phyloP scores from a whole-genome alignment of 192 early-diverging fungal genomes.

The Mortierella alpina region DNA sequence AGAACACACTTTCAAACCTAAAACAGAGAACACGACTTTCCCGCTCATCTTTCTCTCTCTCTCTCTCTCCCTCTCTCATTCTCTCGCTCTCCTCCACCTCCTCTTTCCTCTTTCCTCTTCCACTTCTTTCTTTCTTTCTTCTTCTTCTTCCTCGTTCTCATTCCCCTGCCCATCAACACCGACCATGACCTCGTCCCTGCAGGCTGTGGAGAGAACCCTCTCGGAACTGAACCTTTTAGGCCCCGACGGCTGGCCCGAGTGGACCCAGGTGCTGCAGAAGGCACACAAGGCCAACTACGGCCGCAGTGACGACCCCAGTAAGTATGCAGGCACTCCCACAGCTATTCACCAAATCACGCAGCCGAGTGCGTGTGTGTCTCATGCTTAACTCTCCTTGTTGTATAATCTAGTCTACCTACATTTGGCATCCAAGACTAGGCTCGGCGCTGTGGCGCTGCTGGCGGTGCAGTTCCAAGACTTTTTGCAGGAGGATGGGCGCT shows the following conservation, averaged over 20 bases:
- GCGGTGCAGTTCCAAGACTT: constrained; percentile 75
- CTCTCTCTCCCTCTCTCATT: neutral
- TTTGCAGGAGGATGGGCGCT: constrained; percentile 68
- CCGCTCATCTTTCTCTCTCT: neutral
- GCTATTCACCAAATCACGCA: neutral
- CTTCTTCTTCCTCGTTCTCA: neutral
- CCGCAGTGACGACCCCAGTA: constrained; percentile 50
- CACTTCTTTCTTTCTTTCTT: too few species aligned
- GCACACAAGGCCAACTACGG: constrained; percentile 42
- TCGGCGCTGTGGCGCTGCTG: constrained; percentile 64
- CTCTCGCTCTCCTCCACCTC: neutral
- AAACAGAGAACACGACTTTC: too few species aligned
- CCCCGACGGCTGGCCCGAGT: constrained; percentile 49
- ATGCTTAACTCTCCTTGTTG: neutral
- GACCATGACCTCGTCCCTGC: constrained; percentile 23
- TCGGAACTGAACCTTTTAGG: constrained; percentile 45
- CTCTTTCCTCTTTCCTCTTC: neutral
- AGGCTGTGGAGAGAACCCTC: constrained; percentile 40
- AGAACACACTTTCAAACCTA: too few species aligned
- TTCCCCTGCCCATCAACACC: neutral
- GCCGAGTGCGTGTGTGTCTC: neutral
- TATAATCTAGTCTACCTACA: constrained; percentile 51
- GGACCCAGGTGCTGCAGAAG: constrained; percentile 50
- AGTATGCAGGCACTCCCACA: neutral
- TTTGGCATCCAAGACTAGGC: constrained; percentile 52